A percentile compares a stretch with the other conserved stretches of the same genome.
These are phyloP conservation scores for Pythium monospermum DNA, from an alignment of 352 stramenopile species.

Conservation along the genomic window DNA sequence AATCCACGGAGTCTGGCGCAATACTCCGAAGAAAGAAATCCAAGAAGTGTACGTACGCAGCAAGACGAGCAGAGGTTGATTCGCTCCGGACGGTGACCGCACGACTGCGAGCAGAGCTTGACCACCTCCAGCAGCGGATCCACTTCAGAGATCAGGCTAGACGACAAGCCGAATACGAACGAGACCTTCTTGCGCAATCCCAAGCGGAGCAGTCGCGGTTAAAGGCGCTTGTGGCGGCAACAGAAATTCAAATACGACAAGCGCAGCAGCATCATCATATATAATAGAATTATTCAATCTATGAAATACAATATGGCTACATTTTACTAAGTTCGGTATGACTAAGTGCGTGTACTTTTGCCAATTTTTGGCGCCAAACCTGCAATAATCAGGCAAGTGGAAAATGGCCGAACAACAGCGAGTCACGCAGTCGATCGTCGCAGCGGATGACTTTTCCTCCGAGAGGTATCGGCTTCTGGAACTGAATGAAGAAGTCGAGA, in stretches of 20 bases:
- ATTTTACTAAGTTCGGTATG: conserved; percentile 1
- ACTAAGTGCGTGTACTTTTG: conserved; percentile 3
- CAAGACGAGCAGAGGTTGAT: neutral
- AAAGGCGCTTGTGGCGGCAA: neutral
- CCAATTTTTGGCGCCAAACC: neutral
- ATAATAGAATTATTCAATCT: neutral
- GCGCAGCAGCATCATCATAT: too few relatives aligned
- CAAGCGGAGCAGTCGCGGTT: conserved; percentile 9
- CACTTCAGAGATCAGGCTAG: neutral
- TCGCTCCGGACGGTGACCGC: neutral
- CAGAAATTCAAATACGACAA: neutral
- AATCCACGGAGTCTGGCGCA: too few relatives aligned
- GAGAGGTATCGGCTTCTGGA: conserved; percentile 60
- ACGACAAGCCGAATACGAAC: neutral
- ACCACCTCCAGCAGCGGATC: neutral
- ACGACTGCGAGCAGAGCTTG: neutral
- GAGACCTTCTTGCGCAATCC: neutral
- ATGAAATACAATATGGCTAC: neutral
- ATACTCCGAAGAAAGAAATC: too few relatives aligned
- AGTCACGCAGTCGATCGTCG: conserved; percentile 41
- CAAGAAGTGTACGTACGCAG: conserved; percentile 21
- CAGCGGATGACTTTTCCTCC: conserved; percentile 40
- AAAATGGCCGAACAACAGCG: conserved; percentile 23
- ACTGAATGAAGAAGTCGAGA: conserved; percentile 60
- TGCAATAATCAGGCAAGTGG: neutral